These are phyloP conservation scores for Hirschioporus abietinus DNA, from an alignment of 768 basidiomycete genomes.

Conservation along the genomic window DNA sequence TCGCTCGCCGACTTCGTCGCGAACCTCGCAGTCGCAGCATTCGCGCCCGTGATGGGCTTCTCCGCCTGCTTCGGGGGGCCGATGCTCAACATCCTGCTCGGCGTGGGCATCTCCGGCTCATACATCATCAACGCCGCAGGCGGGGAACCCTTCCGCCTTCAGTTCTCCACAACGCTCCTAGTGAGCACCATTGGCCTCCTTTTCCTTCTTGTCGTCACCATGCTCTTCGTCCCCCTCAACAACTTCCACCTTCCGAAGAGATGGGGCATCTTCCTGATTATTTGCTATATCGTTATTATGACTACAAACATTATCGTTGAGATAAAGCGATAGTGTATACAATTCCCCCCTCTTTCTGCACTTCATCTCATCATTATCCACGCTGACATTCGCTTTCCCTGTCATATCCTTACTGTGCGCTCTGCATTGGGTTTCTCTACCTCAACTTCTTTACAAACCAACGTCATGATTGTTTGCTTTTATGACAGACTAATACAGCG, in stretches of 20 bases:
- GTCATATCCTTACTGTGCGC: not conserved
- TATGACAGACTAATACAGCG: not conserved
- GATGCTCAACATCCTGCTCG: conserved; percentile 88
- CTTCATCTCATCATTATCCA: not conserved
- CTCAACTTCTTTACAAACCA: not conserved
- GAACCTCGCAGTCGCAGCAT: conserved; percentile 92
- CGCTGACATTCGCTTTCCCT: not conserved
- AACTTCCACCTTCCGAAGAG: conserved; percentile 70
- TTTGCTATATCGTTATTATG: conserved; percentile 74
- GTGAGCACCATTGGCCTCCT: conserved; percentile 84
- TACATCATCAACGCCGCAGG: conserved; percentile 66
- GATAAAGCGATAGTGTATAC: conserved; percentile 28
- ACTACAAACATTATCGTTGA: conserved; percentile 75
- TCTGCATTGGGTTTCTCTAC: no score
- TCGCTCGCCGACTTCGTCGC: conserved; percentile 95
- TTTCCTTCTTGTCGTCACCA: conserved; percentile 62
- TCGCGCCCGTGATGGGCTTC: conserved; percentile 92
- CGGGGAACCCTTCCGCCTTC: conserved; percentile 57
- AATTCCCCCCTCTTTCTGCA: not conserved
- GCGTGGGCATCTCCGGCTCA: conserved; percentile 87
- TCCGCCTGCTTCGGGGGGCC: conserved; percentile 93
- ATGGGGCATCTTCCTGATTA: conserved; percentile 81
- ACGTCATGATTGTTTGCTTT: not conserved
- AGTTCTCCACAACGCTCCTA: conserved; percentile 78
- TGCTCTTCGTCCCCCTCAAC: conserved; percentile 82